Evolutionary conservation across 371 early-diverging fungal species (phyloP).

Genomic region (Dinochytrium kinnereticum): DNA sequence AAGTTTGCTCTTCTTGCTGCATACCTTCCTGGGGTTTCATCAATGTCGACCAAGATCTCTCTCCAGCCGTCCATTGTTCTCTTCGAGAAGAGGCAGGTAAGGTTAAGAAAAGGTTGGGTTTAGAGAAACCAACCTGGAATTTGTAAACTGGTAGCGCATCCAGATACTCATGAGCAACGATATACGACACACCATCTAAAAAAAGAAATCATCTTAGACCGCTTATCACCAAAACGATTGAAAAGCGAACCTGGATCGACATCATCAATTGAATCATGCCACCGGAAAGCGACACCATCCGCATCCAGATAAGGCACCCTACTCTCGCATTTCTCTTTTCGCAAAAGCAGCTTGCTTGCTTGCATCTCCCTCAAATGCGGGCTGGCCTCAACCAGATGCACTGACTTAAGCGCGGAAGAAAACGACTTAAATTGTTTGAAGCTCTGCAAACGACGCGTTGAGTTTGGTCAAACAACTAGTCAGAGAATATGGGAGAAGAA

Average conservation of each 20-base stretch:
- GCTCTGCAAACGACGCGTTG: not conserved
- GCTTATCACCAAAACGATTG: not conserved
- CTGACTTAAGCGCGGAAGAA: slow-evolving; percentile 39
- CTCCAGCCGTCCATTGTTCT: slow-evolving; percentile 81
- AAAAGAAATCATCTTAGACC: not conserved
- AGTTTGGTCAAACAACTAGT: not conserved
- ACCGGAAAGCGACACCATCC: slow-evolving; percentile 47
- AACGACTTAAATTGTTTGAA: slow-evolving; percentile 18
- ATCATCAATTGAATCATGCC: slow-evolving; percentile 77
- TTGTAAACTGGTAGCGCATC: slow-evolving; percentile 93
- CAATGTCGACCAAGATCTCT: slow-evolving; percentile 87
- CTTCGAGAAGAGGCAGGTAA: too few relatives aligned
- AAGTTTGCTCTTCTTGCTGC: not conserved
- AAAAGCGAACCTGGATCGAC: slow-evolving; percentile 58
- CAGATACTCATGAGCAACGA: slow-evolving; percentile 95
- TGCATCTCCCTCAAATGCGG: slow-evolving; percentile 78
- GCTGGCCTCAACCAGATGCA: slow-evolving; percentile 87
- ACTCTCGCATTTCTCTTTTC: not conserved
- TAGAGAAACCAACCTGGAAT: slow-evolving; percentile 65
- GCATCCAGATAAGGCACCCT: not conserved
- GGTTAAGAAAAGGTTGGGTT: not conserved
- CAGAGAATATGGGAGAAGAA: not conserved
- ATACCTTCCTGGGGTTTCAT: slow-evolving; percentile 63
- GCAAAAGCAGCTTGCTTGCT: slow-evolving; percentile 31
- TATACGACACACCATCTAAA: slow-evolving; percentile 49